Evolutionary conservation across 768 basidiomycete species (phyloP).

Genomic region (Termitomyces sp.): DNA sequence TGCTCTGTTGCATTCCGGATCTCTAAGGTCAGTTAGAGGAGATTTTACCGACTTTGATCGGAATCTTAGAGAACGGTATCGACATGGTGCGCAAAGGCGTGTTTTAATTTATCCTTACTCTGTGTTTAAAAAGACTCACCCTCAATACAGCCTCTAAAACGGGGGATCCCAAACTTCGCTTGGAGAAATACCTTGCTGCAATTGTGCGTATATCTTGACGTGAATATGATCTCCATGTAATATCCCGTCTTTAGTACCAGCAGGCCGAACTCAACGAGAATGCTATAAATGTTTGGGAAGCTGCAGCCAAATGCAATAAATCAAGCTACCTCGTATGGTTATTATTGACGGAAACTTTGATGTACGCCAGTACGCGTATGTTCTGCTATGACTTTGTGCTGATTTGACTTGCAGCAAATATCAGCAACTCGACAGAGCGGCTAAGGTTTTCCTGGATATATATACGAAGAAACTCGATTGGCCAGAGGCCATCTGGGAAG

Average conservation of each 20-base stretch:
- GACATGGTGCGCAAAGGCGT: slow-evolving; percentile 54
- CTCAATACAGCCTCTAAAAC: slow-evolving; percentile 42
- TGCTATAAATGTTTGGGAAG: slow-evolving; percentile 58
- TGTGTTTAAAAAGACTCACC: neutral
- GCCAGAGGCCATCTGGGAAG: slow-evolving; percentile 92
- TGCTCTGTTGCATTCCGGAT: neutral
- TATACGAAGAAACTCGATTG: slow-evolving; percentile 80
- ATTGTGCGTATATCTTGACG: slow-evolving; percentile 45
- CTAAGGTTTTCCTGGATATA: slow-evolving; percentile 61
- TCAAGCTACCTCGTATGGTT: slow-evolving; percentile 73
- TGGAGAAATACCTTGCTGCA: slow-evolving; percentile 80
- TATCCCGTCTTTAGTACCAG: slow-evolving; percentile 12
- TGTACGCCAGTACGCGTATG: slow-evolving; percentile 38
- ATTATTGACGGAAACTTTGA: slow-evolving; percentile 65
- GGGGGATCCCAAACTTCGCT: slow-evolving; percentile 71
- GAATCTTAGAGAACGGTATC: slow-evolving; percentile 58
- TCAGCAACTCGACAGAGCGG: slow-evolving; percentile 51
- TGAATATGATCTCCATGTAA: neutral
- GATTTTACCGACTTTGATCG: slow-evolving; percentile 45
- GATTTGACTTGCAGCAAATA: slow-evolving; percentile 34
- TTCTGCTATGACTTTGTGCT: neutral
- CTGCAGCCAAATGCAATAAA: slow-evolving; percentile 60
- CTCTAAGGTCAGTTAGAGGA: slow-evolving; percentile 33
- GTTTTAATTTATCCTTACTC: slow-evolving; percentile 2
- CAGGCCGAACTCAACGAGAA: slow-evolving; percentile 45